Base-by-base conservation (phyloP, 352 stramenopile species). In the Globisporangium heterothallicum region DNA sequence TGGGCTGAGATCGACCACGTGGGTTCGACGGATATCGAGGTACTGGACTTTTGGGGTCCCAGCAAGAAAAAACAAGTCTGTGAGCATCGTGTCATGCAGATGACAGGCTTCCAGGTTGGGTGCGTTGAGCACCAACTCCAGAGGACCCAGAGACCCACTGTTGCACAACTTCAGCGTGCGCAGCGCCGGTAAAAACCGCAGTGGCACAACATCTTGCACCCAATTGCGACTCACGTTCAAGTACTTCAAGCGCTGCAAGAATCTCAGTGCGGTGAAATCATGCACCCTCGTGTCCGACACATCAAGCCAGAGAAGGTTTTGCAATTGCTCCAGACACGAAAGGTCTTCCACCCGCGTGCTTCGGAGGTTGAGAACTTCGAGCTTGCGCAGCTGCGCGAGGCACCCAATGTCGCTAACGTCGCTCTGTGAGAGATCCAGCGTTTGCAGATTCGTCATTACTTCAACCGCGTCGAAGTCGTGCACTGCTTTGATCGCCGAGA, bases 151-250 rank as follows among this genome's bases (percentile, higher is more conserved):
- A 1, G 65, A 58, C 24, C 59, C 62, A 19, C 73, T 50, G 26
- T 73, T 71, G 22, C 57, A 59, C 9, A 61, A 53, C 47, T 77
- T 77, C 10, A 80, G 48, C 41, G 64, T 73, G 12, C 49, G 36
- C 48, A 80, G 47, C 14, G 51, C 50, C 1, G 52, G 49, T 47
- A 80, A 52, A 21, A 64, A 42, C 24, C 58, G 49, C 40, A 80
- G 43, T 9, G 69, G 58, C 16, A 22, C 32, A 27, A 73, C 30
- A 42, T 70, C 63, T 9, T 61, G 41, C 13, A 81, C 63, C 62
- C 65, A 81, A 43, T 78, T 81, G 42, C 67, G 66, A 43, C 68
- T 78, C 35, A 81, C 60, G 26, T 81, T 64, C 12, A 81, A 58
- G 24, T 56, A 70, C 46, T 75, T 58, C 7, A 75, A 49, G 26